Evolutionary conservation across 805 yeast species (phyloP), one percentile per base, ranked within the genome.

Genomic region (Candida saitoana): DNA sequence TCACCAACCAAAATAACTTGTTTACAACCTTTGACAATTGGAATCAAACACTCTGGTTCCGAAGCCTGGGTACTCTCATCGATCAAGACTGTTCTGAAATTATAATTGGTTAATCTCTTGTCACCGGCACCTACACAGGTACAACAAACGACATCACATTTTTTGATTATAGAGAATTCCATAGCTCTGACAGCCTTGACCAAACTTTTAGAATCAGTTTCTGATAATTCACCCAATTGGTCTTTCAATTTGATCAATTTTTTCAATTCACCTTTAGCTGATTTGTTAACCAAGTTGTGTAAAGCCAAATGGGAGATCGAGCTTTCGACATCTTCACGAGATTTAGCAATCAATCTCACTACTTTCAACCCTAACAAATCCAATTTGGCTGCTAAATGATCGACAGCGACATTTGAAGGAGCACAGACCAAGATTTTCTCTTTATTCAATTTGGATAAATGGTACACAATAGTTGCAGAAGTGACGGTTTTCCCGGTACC

Each of bases 81-180:
- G 45, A 90, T 85, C 46, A 90, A 70, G 2, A 88, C 96, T 0
- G 91, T 77, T 51, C 87, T 73, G 63, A 90, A 90, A 36, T 71
- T 68, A 45, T 79, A 59, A 8, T 58, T 54, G 4, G 63, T 60
- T 33, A 91, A 65, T 48, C 95, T 70, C 41, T 52, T 62, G 61
- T 87, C 96, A 41, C 90, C 95, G 2, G 97, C 96, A 47, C 95
- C 96, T 18, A 84, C 89, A 73, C 96, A 88, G 0, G 98, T 90
- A 59, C 87, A 76, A 65, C 96, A 89, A 11, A 90, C 81, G 32
- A 89, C 89, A 49, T 87, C 87, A 30, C 88, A 84, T 11, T 67
- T 58, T 20, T 67, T 63, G 31, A 89, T 59, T 9, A 79, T 58
- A 18, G 59, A 58, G 5, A 53, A 55, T 55, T 87, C 96, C 1